Base-by-base conservation (phyloP, 306 rosid genomes). In the Acacia melanoxylon region DNA sequence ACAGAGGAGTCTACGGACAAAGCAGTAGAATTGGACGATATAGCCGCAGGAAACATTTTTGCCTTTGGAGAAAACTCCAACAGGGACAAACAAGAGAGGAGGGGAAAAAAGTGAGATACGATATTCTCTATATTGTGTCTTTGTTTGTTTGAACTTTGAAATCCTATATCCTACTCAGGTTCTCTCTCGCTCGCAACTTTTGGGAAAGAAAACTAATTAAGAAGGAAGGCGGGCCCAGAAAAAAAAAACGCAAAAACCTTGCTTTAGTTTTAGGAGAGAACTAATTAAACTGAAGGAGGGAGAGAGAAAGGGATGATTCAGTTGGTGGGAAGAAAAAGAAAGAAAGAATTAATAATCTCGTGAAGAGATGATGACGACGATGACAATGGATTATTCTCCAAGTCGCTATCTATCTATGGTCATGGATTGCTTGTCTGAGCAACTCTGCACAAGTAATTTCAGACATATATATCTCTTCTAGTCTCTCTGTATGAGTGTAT, bases 1-100 rank as follows among this genome's bases (percentile, higher is more conserved):
- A 83, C 67, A 81, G 86, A 87, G 69, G 91, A 85, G 83, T 94
- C 92, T 63, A 91, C 89, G 62, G 94, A 90, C 83, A 92, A 86
- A 78, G 94, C 86, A 65, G 96, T 89, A 63, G 96, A 92, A 90
- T 88, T 92, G 83, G 96, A 91, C 89, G 88, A 87, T 54, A 14
- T 46, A 48, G 90, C 85, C 72, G 86, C 70, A 16, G 92, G 88
- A 89, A 92, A 92, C 96, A 92, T 69, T 41, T 85, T 85, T 80
- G 78, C 86, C 82, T 83, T 85, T 78, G 85, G 74, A 85, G 88
- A 88, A 92, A 92, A 87, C 82, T 92, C 91, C 87, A 89, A 80
- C 54, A 74, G 79, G 85, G 70, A 72, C 48, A 72, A 72, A 80
- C 74, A 68, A 81, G 76, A 83, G 80, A 89, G 77, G 80, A 89